Evolutionary conservation across 2,329 filamentous ascomycete genomes (phyloP), one percentile per base, ranked within the genome.

Genomic region (Zymoseptoria crescenta): DNA sequence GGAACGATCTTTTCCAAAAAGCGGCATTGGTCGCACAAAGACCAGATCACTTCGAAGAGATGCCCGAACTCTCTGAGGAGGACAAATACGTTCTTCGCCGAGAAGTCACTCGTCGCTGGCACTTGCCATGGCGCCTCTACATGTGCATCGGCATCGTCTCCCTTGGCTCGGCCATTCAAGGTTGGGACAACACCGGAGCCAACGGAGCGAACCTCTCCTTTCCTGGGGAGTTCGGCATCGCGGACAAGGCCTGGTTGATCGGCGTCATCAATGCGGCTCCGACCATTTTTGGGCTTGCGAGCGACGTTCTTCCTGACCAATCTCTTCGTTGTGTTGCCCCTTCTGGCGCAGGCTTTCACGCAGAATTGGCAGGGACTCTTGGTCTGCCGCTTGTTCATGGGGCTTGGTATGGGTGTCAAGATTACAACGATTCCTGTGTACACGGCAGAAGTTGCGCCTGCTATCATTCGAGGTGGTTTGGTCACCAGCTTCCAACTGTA

Each of bases 291-390:
- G 64, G 61, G 2, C 55, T 69, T 3, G 52, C 62, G 28, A 59
- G 59, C 27, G 59, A 70, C 73, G 0, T 74, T 76, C 29, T 74
- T 75, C 55, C 28, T 74, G 48, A 68, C 70, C 1, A 71, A 69
- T 13, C 59, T 70, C 8, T 62, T 67, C 79, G 88, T 16, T 83
- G 73, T 88, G 19, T 49, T 67, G 85, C 84, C 88, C 8, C 88
- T 86, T 54, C 77, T 35, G 79, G 83, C 62, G 72, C 87, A 76
- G 81, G 87, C 79, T 0, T 67, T 83, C n/a, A 77, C 79, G n/a
- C 81, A 85, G 61, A 81, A 80, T 86, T 92, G 88, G 87, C 79
- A 77, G 70, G 81, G 88, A 65, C 81, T 91, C 65, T 80, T 92
- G 57, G 77, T 83, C 50, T 85, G 83, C 56, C 84, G 89, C 45